Percentiles rank a stretch among this genome's conserved stretches.
Conservation (phyloP, 495 filamentous ascomycete species). For the Pseudevernia furfuracea region DNA sequence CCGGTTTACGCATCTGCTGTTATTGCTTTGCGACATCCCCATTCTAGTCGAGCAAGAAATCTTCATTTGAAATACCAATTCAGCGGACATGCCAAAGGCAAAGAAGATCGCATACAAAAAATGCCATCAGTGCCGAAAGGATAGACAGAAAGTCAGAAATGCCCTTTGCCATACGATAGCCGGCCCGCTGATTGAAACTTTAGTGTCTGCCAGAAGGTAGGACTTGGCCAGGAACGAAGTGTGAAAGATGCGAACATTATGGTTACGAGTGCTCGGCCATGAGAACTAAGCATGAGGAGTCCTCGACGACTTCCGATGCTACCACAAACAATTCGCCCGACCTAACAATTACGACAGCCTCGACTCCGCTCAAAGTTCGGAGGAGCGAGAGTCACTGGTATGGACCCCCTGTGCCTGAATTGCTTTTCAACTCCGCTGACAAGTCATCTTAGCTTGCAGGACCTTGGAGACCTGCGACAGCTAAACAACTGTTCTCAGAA, state of each 20-base stretch:
- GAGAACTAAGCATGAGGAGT: neutral
- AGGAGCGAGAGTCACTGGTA: neutral
- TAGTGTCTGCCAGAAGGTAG: slow-evolving; percentile 6
- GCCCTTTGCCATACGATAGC: neutral
- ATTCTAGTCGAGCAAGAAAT: neutral
- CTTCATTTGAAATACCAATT: neutral
- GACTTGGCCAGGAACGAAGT: slow-evolving; percentile 1
- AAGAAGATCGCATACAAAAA: slow-evolving; percentile 9
- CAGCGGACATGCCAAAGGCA: neutral
- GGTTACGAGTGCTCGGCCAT: slow-evolving; percentile 7
- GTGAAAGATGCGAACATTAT: slow-evolving; percentile 11
- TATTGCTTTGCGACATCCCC: neutral
- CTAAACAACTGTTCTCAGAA: no score
- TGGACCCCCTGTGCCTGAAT: neutral
- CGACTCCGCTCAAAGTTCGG: neutral
- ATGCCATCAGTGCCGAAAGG: slow-evolving; percentile 5
- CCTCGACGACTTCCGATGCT: neutral
- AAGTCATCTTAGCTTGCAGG: neutral
- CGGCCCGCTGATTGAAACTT: neutral
- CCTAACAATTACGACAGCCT: neutral
- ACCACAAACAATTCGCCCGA: neutral
- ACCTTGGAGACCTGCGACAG: neutral
- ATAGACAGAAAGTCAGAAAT: slow-evolving; percentile 8
- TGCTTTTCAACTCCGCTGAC: neutral
- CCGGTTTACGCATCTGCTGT: neutral